These are phyloP conservation scores for Aplosporella prunicola DNA, from an alignment of 2,329 filamentous ascomycete genomes.

Conservation along the genomic window DNA sequence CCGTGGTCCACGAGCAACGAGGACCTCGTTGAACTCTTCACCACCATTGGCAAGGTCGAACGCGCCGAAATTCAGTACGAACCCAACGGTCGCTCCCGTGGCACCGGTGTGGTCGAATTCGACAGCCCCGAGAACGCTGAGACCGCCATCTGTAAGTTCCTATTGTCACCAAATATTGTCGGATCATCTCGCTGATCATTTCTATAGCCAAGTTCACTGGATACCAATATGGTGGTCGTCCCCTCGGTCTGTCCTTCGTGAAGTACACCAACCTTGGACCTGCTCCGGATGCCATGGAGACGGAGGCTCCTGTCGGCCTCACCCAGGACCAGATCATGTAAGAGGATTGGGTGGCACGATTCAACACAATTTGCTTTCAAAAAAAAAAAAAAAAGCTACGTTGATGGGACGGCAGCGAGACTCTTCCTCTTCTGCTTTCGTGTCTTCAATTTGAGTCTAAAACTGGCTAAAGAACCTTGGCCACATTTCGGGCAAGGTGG, in stretches of 20 bases:
- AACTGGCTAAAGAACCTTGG: no score
- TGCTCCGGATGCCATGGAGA: slow-evolving; percentile 64
- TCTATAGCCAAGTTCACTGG: slow-evolving; percentile 78
- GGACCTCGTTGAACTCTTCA: slow-evolving; percentile 91
- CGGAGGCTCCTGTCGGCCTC: slow-evolving; percentile 57
- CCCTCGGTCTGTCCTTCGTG: slow-evolving; percentile 85
- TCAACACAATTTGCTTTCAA: no score
- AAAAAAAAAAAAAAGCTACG: background rate
- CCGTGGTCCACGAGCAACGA: slow-evolving; percentile 99
- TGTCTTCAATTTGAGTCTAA: no score
- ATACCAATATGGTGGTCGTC: slow-evolving; percentile 93
- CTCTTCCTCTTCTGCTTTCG: no score
- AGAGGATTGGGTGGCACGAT: slow-evolving; percentile 14
- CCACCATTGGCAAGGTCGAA: slow-evolving; percentile 94
- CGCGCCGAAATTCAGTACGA: slow-evolving; percentile 99
- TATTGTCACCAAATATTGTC: background rate
- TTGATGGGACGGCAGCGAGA: no score
- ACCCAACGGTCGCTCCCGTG: slow-evolving; percentile 86
- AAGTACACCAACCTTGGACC: slow-evolving; percentile 71
- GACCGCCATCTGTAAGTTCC: slow-evolving; percentile 63
- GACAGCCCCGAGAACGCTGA: slow-evolving; percentile 75
- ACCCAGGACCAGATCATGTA: slow-evolving; percentile 99
- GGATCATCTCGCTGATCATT: slow-evolving; percentile 18
- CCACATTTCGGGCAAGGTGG: no score
- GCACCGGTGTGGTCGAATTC: slow-evolving; percentile 94